Base-by-base conservation (phyloP, 768 basidiomycete genomes). In the Jaapia argillacea region DNA sequence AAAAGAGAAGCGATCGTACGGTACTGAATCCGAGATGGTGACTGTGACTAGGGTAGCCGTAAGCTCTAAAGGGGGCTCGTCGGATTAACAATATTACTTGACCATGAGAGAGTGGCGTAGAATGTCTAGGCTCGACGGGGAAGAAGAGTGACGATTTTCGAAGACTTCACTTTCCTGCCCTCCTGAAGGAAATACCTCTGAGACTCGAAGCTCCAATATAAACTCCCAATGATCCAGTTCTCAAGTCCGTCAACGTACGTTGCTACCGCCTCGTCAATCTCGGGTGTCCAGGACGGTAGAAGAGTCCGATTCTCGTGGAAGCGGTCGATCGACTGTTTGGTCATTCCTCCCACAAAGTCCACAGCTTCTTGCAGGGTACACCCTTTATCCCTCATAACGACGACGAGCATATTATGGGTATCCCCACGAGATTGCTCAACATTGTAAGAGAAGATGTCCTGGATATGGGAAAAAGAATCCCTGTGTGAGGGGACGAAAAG, bases 371-470 rank as follows among this genome's bases (percentile, higher is more conserved):
- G 87, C 4, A 87, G 68, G 53, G 71, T 74, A 16, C 85, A 61
- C 14, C 74, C 74, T 40, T 81, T 72, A 56, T 84, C 72, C 49
- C 75, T 56, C 79, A 86, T 87, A 48, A 85, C 75, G 48, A 88
- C 81, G 25, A 73, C 68, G 51, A 90, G 79, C 80, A 88, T 84
- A 63, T 89, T 88, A 61, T 88, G 85, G 1, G 78, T 83, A 57
- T 90, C 80, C 22, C 83, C 83, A 61, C 77, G 75, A 16, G 82
- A 75, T 56, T 87, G 86, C 57, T 90, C 86, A 50, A 82, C 78
- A 60, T 86, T 85, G 67, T 79, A 89, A 18, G 86, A 87, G 62
- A 85, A 88, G n/a, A n/a, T n/a, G n/a, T n/a, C n/a, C n/a, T n/a
- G 51, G 51, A 52, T 36, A 53, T 44, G 50, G 44, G n/a, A n/a